phyloP scores from a whole-genome alignment of 179 eudicot species.

The Silene coronaria region DNA sequence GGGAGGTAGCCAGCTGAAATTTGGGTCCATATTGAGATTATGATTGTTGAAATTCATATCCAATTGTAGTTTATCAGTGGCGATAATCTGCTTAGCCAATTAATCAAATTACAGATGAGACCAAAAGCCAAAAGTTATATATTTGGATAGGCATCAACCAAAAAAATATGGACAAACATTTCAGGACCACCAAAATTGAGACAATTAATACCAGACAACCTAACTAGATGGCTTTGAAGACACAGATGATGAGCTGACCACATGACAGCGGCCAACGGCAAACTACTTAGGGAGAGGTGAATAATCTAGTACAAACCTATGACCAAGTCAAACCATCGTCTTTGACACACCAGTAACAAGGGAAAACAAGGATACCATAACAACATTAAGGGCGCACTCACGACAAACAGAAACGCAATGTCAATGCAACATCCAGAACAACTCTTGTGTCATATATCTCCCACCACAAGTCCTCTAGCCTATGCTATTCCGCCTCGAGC shows the following conservation, averaged over 20 bases:
- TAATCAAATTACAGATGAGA: not conserved
- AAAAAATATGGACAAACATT: not conserved
- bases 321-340: not conserved
- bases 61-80: not conserved
- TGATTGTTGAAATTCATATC: too few relatives aligned
- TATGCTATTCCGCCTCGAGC: not conserved
- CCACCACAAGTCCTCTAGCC: not conserved
- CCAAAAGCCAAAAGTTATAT: not conserved
- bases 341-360: not conserved
- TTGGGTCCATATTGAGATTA: too few relatives aligned
- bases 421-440: not conserved
- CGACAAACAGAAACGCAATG: not conserved
- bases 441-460: not conserved
- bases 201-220: slow-evolving; percentile 6
- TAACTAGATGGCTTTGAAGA: slow-evolving; percentile 1
- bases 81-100: not conserved
- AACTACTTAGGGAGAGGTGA: not conserved
- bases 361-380: not conserved
- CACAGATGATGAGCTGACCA: not conserved
- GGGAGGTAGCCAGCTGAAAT: too few relatives aligned
- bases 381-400: not conserved
- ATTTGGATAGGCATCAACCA: not conserved
- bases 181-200: slow-evolving; percentile 13
- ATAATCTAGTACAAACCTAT: too few relatives aligned
- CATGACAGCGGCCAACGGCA: not conserved